Conservation (phyloP, 148 eudicot species). For the Talinum fruticosum region DNA sequence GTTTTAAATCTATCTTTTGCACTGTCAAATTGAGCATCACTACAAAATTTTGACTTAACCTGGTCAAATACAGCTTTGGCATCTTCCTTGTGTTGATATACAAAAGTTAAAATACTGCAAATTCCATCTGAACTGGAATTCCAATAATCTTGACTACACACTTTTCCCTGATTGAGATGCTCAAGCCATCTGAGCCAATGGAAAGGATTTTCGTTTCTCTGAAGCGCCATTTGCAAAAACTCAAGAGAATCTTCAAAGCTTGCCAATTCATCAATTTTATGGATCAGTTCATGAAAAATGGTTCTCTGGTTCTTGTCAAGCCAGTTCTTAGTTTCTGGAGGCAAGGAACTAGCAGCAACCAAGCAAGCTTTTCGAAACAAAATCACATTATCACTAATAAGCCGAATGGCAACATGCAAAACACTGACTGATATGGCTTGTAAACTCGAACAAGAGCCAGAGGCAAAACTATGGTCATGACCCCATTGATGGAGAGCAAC, state of each 20-base stretch:
- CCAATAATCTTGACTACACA: slow-evolving; percentile 10
- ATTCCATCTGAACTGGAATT: slow-evolving; percentile 16
- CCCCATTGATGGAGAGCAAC: slow-evolving; percentile 65
- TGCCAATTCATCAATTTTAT: slow-evolving; percentile 34
- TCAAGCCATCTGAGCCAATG: slow-evolving; percentile 59
- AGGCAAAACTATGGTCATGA: slow-evolving; percentile 13
- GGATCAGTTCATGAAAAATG: slow-evolving; percentile 42
- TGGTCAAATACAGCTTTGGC: slow-evolving; percentile 44
- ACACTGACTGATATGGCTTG: slow-evolving; percentile 40
- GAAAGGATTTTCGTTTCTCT: slow-evolving; percentile 55
- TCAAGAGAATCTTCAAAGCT: slow-evolving; percentile 47
- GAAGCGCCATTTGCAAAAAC: slow-evolving; percentile 36
- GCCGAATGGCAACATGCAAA: slow-evolving; percentile 58
- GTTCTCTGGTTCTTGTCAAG: slow-evolving; percentile 42
- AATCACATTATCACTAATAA: slow-evolving; percentile 46
- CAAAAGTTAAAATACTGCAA: slow-evolving; percentile 20
- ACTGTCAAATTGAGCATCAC: slow-evolving; percentile 52
- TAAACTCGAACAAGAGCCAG: slow-evolving; percentile 23
- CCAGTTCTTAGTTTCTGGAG: slow-evolving; percentile 33
- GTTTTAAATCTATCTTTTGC: slow-evolving; percentile 34
- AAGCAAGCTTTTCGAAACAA: slow-evolving; percentile 72
- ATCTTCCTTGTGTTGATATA: slow-evolving; percentile 31
- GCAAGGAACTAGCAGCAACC: slow-evolving; percentile 55
- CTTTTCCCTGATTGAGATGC: slow-evolving; percentile 27
- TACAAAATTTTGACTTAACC: slow-evolving; percentile 56